These are phyloP conservation scores for Pseudogymnoascus sp. DNA, from an alignment of 2,329 filamentous ascomycete genomes.

Conservation along the genomic window DNA sequence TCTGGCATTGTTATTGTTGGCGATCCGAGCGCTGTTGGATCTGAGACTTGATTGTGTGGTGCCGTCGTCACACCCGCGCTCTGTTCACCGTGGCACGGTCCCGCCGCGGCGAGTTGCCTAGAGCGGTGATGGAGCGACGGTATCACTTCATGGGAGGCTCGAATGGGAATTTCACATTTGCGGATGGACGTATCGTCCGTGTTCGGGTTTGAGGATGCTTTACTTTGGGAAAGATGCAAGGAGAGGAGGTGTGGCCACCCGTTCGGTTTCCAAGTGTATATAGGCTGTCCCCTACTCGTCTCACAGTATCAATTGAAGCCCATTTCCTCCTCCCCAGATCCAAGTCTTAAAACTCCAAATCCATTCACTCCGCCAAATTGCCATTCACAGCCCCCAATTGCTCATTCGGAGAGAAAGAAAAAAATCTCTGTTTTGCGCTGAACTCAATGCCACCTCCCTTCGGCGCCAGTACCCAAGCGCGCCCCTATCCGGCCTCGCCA, in stretches of 20 bases:
- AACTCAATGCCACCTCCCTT: background rate
- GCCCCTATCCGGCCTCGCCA: background rate
- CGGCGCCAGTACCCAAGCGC: background rate
- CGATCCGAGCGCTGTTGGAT: background rate
- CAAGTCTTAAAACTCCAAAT: background rate
- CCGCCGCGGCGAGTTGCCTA: background rate
- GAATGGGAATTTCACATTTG: background rate
- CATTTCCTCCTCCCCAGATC: background rate
- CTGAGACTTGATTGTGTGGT: background rate
- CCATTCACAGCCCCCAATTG: background rate
- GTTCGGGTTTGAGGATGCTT: slow-evolving; percentile 75
- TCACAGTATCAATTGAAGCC: background rate
- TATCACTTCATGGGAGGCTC: background rate
- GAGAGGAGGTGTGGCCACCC: background rate
- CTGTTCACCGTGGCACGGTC: background rate
- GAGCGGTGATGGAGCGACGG: background rate
- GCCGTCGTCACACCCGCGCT: background rate
- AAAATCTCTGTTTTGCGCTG: background rate
- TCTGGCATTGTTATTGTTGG: background rate
- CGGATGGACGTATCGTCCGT: slow-evolving; percentile 80
- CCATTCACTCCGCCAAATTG: background rate
- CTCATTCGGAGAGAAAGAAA: background rate
- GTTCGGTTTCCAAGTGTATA: background rate
- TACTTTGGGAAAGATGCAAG: slow-evolving; percentile 83
- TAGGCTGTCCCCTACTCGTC: background rate